Conservation (phyloP, 1,139 yeast genomes). For the Diutina siamensis region DNA sequence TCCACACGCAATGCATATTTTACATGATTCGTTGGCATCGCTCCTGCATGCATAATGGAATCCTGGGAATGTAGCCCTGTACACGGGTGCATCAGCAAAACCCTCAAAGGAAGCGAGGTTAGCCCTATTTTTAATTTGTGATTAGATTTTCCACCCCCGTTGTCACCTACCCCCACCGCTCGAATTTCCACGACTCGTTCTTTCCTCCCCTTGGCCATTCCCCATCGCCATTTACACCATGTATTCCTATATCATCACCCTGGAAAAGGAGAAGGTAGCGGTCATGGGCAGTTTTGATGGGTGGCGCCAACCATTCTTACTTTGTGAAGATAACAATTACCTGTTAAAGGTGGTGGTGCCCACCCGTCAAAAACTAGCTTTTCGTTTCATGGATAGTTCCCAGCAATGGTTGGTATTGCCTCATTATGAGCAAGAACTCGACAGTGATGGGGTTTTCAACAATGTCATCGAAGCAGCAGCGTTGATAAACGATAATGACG, state of each 20-base stretch:
- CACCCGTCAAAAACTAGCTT: neutral
- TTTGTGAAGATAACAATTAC: neutral
- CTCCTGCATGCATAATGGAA: too few relatives aligned
- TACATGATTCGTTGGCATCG: too few relatives aligned
- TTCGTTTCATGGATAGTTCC: neutral
- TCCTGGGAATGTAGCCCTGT: too few relatives aligned
- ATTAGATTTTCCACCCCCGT: too few relatives aligned
- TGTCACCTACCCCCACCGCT: too few relatives aligned
- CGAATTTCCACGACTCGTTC: too few relatives aligned
- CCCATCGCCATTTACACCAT: too few relatives aligned
- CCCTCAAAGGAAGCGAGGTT: too few relatives aligned
- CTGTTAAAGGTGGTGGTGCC: neutral
- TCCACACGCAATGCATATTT: too few relatives aligned
- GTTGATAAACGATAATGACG: neutral
- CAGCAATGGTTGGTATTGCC: neutral
- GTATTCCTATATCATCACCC: constrained; percentile 5
- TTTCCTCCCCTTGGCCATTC: too few relatives aligned
- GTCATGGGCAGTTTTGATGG: neutral
- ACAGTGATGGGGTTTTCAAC: neutral
- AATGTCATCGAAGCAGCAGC: neutral
- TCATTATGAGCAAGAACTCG: neutral
- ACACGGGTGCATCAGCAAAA: too few relatives aligned
- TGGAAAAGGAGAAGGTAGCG: constrained; percentile 1
- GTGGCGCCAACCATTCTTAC: neutral
- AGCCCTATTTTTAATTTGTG: too few relatives aligned